phyloP scores from a whole-genome alignment of 257 asterid species.

The Parsonsia alboflavescens region DNA sequence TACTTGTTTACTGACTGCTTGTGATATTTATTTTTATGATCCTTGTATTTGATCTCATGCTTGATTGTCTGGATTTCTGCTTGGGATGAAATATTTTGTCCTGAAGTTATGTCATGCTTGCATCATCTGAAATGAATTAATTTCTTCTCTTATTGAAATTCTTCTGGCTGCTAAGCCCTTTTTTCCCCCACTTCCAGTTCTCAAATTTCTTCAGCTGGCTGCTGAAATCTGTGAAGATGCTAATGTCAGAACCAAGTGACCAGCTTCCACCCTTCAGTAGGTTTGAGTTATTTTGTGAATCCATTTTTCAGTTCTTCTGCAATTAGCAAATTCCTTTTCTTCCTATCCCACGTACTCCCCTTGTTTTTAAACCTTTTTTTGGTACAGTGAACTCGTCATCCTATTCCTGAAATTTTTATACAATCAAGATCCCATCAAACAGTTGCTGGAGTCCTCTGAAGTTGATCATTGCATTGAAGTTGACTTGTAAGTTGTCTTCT shows the following conservation, averaged over 20 bases:
- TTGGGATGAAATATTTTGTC: neutral
- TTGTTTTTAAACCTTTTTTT: neutral
- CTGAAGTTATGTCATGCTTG: neutral
- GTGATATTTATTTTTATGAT: neutral
- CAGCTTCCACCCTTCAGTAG: constrained; percentile 88
- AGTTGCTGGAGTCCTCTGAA: constrained; percentile 65
- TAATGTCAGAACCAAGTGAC: constrained; percentile 94
- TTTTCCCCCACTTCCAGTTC: constrained; percentile 41
- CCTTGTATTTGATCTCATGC: neutral
- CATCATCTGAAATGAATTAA: neutral
- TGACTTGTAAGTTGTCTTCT: constrained; percentile 58
- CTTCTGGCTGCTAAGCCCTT: constrained; percentile 29
- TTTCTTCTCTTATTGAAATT: neutral
- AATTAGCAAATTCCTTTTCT: neutral
- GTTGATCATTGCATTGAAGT: constrained; percentile 45
- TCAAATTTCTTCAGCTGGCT: constrained; percentile 99
- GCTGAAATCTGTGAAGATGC: constrained; percentile 76
- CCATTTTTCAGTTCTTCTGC: constrained; percentile 13
- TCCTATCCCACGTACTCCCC: neutral
- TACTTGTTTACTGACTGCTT: neutral
- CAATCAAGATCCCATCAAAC: constrained; percentile 84
- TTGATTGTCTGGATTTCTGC: neutral
- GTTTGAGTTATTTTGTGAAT: constrained; percentile 36
- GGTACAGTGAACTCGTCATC: constrained; percentile 87
- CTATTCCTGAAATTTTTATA: constrained; percentile 79